Conservation (phyloP, 805 yeast genomes). For the Candida suzukii region DNA sequence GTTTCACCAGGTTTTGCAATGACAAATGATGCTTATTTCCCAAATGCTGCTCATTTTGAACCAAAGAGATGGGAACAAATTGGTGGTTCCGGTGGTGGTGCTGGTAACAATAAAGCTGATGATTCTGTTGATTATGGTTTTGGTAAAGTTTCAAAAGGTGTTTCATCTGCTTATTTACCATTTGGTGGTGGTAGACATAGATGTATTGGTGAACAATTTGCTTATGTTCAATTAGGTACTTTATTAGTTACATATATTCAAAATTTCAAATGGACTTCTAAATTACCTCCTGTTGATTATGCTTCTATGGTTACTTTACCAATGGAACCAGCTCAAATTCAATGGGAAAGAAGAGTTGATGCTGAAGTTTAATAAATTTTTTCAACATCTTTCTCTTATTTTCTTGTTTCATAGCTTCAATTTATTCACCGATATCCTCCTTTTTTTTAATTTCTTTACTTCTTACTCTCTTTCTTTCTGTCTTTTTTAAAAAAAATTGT, state of each 20-base stretch:
- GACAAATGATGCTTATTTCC: conserved; percentile 72
- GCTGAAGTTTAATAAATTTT: not conserved
- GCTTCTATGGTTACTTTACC: conserved; percentile 94
- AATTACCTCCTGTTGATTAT: conserved; percentile 66
- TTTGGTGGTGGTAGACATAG: conserved; percentile 99
- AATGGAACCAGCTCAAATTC: conserved; percentile 60
- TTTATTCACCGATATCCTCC: too few relatives aligned
- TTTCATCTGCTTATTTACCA: conserved; percentile 90
- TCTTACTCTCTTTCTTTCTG: too few relatives aligned
- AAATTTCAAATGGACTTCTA: conserved; percentile 70
- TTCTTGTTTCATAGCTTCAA: too few relatives aligned
- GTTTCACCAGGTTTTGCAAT: conserved; percentile 92
- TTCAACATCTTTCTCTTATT: not conserved
- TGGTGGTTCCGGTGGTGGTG: conserved; percentile 20
- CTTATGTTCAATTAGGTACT: conserved; percentile 87
- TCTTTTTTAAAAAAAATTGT: too few relatives aligned
- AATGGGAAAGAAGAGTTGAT: conserved; percentile 40
- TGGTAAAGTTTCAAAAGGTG: conserved; percentile 94
- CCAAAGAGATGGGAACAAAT: conserved; percentile 80
- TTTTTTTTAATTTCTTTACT: too few relatives aligned
- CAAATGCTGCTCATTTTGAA: conserved; percentile 61
- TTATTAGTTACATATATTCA: conserved; percentile 69
- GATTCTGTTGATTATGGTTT: conserved; percentile 84
- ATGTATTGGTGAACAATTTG: conserved; percentile 98
- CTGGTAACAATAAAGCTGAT: conserved; percentile 17